These are phyloP conservation scores for Drechslerella coelobrocha DNA, from an alignment of 2,329 filamentous ascomycete species.

Conservation along the genomic window DNA sequence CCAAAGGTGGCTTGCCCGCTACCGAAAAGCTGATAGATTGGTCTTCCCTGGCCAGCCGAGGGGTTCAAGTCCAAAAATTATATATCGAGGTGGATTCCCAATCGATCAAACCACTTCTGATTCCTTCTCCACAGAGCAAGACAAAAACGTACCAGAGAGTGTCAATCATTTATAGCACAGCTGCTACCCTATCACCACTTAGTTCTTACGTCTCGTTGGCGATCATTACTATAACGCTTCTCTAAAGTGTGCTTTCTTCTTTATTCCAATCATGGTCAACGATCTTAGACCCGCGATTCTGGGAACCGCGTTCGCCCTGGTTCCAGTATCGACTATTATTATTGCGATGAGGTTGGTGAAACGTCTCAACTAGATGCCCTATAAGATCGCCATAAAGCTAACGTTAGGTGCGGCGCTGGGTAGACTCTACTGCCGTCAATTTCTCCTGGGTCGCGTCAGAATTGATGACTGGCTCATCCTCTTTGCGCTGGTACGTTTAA, in stretches of 20 bases:
- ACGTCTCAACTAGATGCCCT: slow-evolving; percentile 26
- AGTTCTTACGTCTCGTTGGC: slow-evolving; percentile 33
- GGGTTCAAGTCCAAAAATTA: slow-evolving; percentile 28
- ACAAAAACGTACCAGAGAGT: slow-evolving; percentile 46
- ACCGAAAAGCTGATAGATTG: slow-evolving; percentile 40
- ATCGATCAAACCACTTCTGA: slow-evolving; percentile 31
- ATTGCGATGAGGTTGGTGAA: slow-evolving; percentile 53
- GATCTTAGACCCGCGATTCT: slow-evolving; percentile 39
- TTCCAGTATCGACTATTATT: slow-evolving; percentile 52
- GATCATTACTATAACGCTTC: slow-evolving; percentile 41
- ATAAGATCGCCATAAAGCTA: slow-evolving; percentile 43
- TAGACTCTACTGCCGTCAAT: slow-evolving; percentile 54
- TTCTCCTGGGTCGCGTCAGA: slow-evolving; percentile 51
- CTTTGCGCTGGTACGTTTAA: slow-evolving; percentile 51
- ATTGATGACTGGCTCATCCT: slow-evolving; percentile 59
- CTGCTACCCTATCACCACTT: slow-evolving; percentile 37
- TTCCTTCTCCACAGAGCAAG: slow-evolving; percentile 45
- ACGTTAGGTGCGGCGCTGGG: slow-evolving; percentile 12
- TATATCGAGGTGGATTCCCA: slow-evolving; percentile 49
- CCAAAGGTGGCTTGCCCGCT: slow-evolving; percentile 49
- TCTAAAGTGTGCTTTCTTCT: slow-evolving; percentile 15
- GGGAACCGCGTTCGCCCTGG: slow-evolving; percentile 52
- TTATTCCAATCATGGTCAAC: slow-evolving; percentile 14
- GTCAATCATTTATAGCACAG: slow-evolving; percentile 49
- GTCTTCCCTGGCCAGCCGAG: slow-evolving; percentile 17